These are phyloP conservation scores for Penicillium psychrofluorescens DNA, from an alignment of 495 filamentous ascomycete species.

Conservation along the genomic window DNA sequence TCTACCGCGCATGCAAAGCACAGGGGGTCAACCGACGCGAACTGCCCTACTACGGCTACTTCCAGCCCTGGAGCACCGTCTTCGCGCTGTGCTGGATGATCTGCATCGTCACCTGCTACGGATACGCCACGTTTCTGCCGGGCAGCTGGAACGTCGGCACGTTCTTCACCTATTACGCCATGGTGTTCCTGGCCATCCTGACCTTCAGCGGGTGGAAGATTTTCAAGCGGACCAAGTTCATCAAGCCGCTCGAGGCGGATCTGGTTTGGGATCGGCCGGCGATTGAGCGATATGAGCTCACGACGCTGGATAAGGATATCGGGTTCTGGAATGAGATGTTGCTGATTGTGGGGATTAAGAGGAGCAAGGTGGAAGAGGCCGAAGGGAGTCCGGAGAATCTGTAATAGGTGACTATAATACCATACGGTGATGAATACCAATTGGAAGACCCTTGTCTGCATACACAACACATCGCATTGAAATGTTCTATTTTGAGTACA, in stretches of 20 bases:
- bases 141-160: slow-evolving; percentile 30
- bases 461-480: too few species aligned
- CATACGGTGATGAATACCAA: too few species aligned
- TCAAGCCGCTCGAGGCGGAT: slow-evolving; percentile 42
- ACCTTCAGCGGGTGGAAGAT: slow-evolving; percentile 51
- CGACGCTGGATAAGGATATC: slow-evolving; percentile 7
- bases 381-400: too few species aligned
- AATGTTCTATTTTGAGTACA: too few species aligned
- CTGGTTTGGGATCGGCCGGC: slow-evolving; percentile 42
- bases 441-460: too few species aligned
- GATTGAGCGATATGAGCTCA: slow-evolving; percentile 17
- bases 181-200: slow-evolving; percentile 42
- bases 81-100: slow-evolving; percentile 38
- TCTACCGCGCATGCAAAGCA: slow-evolving; percentile 46
- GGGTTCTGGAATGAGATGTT: slow-evolving; percentile 38
- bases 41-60: slow-evolving; percentile 48
- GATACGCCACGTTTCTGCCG: slow-evolving; percentile 46
- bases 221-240: slow-evolving; percentile 40
- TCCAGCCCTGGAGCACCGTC: slow-evolving; percentile 50
- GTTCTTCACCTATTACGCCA: slow-evolving; percentile 55
- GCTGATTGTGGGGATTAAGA: slow-evolving; percentile 26
- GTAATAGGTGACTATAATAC: too few species aligned
- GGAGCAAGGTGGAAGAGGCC: slow-evolving; percentile 4
- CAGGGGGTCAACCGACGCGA: slow-evolving; percentile 47
- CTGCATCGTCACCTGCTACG: slow-evolving; percentile 39